These are phyloP conservation scores for Talaromyces sp. DNA, from an alignment of 2,329 filamentous ascomycete species.

Conservation along the genomic window DNA sequence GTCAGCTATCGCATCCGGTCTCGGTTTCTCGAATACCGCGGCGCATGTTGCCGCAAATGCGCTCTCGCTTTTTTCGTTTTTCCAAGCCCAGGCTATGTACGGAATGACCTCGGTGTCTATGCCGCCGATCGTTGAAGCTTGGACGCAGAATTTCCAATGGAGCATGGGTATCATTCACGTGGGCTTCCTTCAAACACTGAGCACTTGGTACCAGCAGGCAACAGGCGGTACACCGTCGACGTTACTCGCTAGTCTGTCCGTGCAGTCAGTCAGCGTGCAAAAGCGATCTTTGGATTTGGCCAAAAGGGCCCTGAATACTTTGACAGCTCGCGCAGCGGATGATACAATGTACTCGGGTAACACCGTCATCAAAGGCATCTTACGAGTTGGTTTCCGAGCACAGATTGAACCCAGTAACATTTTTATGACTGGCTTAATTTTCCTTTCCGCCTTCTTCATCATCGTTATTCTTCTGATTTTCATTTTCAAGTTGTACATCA, in stretches of 20 bases:
- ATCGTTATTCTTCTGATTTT: constrained; percentile 69
- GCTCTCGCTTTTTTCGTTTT: constrained; percentile 89
- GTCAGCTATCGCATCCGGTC: constrained; percentile 82
- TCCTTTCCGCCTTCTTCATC: constrained; percentile 81
- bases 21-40: constrained; percentile 90
- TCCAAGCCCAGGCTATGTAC: constrained; percentile 89
- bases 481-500: constrained; percentile 76
- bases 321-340: constrained; percentile 57
- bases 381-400: constrained; percentile 83
- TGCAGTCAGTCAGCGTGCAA: constrained; percentile 76
- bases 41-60: constrained; percentile 93
- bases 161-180: constrained; percentile 93
- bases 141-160: constrained; percentile 98
- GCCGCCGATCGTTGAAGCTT: constrained; percentile 83
- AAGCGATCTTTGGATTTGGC: constrained; percentile 55
- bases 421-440: constrained; percentile 85
- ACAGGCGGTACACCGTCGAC: constrained; percentile 83
- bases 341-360: constrained; percentile 49
- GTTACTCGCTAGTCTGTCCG: constrained; percentile 71
- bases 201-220: constrained; percentile 92
- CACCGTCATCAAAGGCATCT: constrained; percentile 70
- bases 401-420: constrained; percentile 86
- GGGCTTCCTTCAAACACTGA: constrained; percentile 78
- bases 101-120: constrained; percentile 80
- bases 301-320: constrained; percentile 34